Evolutionary conservation across 352 stramenopile species (phyloP).

Genomic region (Pythium diclinum): DNA sequence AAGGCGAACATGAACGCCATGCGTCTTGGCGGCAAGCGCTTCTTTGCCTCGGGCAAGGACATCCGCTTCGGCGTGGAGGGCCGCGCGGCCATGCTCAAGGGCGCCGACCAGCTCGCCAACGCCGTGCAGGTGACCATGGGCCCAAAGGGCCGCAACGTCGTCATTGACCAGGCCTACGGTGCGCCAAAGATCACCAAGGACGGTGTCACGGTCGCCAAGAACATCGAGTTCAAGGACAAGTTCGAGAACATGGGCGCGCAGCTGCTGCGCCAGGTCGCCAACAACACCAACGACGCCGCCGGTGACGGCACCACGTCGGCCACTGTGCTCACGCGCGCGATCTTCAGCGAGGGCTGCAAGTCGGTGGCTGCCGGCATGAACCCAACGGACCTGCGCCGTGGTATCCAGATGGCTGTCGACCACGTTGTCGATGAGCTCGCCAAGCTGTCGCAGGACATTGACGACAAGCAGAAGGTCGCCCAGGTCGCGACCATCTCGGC

Average conservation of each 20-base stretch:
- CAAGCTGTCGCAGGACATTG: slow-evolving; percentile 96
- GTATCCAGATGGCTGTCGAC: slow-evolving; percentile 98
- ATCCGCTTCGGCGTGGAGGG: slow-evolving; percentile 99
- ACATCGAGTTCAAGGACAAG: slow-evolving; percentile 97
- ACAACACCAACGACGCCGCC: slow-evolving; percentile 99
- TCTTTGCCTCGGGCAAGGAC: slow-evolving; percentile 94
- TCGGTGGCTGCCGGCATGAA: slow-evolving; percentile 99
- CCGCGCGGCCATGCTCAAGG: slow-evolving; percentile 97
- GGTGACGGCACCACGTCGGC: slow-evolving; percentile 99
- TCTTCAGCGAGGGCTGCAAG: slow-evolving; percentile 99
- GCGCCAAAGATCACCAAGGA: slow-evolving; percentile 98
- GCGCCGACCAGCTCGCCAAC: slow-evolving; percentile 98
- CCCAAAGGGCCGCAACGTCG: slow-evolving; percentile 99
- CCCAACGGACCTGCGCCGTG: slow-evolving; percentile 97
- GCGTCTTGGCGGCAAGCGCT: slow-evolving; percentile 47
- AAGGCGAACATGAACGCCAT: slow-evolving; percentile 44
- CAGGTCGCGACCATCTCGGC: slow-evolving; percentile 99
- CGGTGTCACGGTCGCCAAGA: slow-evolving; percentile 96
- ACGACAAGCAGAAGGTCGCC: slow-evolving; percentile 98
- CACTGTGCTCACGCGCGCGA: slow-evolving; percentile 98
- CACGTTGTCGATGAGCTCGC: slow-evolving; percentile 94
- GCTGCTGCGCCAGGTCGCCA: slow-evolving; percentile 88
- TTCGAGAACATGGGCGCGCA: slow-evolving; percentile 91
- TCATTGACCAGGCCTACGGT: slow-evolving; percentile 98
- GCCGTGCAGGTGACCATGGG: slow-evolving; percentile 99